phyloP scores from a whole-genome alignment of 2,329 filamentous ascomycete genomes.

The Lecanicillium sp. region DNA sequence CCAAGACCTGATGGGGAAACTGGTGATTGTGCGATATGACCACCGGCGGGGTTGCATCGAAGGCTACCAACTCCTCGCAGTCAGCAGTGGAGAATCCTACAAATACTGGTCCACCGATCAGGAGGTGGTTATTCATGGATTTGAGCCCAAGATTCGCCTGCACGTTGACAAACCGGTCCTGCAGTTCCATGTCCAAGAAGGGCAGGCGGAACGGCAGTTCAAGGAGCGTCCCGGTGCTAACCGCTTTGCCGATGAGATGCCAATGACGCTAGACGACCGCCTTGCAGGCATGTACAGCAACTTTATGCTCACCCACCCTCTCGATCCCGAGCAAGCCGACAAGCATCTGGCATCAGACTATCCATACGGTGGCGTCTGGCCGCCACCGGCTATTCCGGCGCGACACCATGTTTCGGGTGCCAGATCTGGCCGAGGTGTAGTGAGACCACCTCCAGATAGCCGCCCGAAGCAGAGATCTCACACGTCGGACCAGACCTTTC shows the following conservation, averaged over 20 bases:
- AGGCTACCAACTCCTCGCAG: conserved; percentile 66
- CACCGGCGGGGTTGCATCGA: conserved; percentile 66
- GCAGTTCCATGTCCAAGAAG: conserved; percentile 33
- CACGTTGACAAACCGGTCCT: conserved; percentile 69
- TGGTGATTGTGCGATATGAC: conserved; percentile 73
- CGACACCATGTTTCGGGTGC: conserved; percentile 38
- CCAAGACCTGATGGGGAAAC: conserved; percentile 59
- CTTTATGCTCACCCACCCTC: conserved; percentile 55
- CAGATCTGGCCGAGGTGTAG: conserved; percentile 15
- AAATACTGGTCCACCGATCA: conserved; percentile 57
- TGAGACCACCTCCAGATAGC: conserved; percentile 19
- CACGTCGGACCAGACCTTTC: conserved; percentile 62
- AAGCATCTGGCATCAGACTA: conserved; percentile 22
- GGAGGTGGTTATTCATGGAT: conserved; percentile 62
- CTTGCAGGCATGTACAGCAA: conserved; percentile 51
- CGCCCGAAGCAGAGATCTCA: conserved; percentile 44
- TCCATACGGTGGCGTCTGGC: conserved; percentile 60
- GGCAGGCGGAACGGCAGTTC: conserved; percentile 14
- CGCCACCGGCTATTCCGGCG: conserved; percentile 62
- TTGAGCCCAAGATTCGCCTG: conserved; percentile 60
- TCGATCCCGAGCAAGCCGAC: conserved; percentile 26
- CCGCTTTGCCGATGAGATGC: conserved; percentile 41
- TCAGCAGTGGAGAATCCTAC: conserved; percentile 44
- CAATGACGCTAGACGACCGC: conserved; percentile 40
- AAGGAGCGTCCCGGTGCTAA: conserved; percentile 17